These are phyloP conservation scores for Coemansia sp. DNA, from an alignment of 192 early-diverging fungal species.

Conservation along the genomic window DNA sequence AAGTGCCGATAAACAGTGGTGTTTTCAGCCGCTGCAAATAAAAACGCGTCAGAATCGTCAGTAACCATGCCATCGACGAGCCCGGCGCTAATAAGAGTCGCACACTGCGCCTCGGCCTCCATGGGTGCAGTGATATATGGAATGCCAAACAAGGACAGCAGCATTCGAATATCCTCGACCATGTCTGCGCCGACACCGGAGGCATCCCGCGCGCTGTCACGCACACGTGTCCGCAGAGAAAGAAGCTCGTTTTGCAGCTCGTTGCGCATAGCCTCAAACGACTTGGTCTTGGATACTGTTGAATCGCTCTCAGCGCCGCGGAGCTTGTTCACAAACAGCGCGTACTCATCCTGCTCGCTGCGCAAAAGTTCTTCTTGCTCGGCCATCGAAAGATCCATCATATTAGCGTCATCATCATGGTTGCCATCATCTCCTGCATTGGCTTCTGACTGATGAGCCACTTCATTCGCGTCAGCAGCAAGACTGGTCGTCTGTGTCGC, in stretches of 20 bases:
- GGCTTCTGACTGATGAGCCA: background rate
- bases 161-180: conserved; percentile 61
- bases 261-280: conserved; percentile 22
- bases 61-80: conserved; percentile 95
- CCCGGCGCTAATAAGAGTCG: conserved; percentile 57
- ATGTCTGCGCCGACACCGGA: conserved; percentile 44
- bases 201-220: conserved; percentile 35
- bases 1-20: conserved; percentile 84
- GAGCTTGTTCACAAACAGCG: conserved; percentile 58
- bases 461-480: background rate
- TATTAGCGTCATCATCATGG: conserved; percentile 49
- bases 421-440: background rate
- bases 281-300: background rate
- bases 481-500: background rate
- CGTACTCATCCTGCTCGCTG: conserved; percentile 67
- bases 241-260: conserved; percentile 40
- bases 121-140: conserved; percentile 91
- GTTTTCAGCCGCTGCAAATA: conserved; percentile 75
- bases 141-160: conserved; percentile 89
- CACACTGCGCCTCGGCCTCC: conserved; percentile 99
- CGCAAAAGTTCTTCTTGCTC: conserved; percentile 30
- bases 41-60: conserved; percentile 95
- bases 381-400: conserved; percentile 12
- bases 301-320: conserved; percentile 5
- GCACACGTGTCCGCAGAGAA: conserved; percentile 32